A percentile compares a stretch with the other conserved stretches of the same genome.
Evolutionary conservation across 2,329 filamentous ascomycete species (phyloP).

Genomic region (Diaporthe sp.): DNA sequence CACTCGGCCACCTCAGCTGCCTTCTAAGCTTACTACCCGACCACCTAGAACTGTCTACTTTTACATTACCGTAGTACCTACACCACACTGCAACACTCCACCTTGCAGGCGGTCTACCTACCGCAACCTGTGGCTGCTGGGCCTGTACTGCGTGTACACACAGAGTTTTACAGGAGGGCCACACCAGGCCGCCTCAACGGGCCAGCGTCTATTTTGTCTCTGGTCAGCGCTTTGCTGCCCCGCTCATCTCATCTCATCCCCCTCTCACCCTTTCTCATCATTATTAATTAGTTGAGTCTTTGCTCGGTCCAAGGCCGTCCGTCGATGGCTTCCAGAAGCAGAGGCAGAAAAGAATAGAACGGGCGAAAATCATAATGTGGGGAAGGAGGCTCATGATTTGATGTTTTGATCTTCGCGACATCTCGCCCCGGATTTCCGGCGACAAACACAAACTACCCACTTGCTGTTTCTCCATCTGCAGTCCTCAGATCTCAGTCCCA

Average conservation of each 20-base stretch:
- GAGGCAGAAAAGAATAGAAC: not conserved
- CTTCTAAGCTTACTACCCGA: conserved; percentile 12
- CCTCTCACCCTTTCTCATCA: not conserved
- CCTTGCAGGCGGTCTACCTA: not conserved
- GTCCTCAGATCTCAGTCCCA: conserved; percentile 14
- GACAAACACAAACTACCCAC: not conserved
- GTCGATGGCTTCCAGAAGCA: conserved; percentile 7
- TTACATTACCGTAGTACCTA: not conserved
- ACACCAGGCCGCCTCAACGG: conserved; percentile 41
- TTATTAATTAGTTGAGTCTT: not conserved
- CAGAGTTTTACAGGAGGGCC: not conserved
- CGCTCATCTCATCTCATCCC: conserved; percentile 14
- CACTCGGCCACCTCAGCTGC: not conserved
- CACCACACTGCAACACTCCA: not conserved
- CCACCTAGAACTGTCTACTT: not conserved
- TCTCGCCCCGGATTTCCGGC: not conserved
- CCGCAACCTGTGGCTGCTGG: not conserved
- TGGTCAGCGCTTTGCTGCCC: conserved; percentile 26
- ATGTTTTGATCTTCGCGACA: conserved; percentile 1
- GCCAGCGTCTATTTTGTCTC: conserved; percentile 39
- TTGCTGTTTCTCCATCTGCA: not conserved
- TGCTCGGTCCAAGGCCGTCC: not conserved
- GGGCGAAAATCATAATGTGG: not conserved
- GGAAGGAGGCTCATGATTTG: not conserved
- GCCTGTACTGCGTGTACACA: not conserved